Percentiles rank a stretch among this genome's conserved stretches.
Conservation (phyloP, 495 filamentous ascomycete genomes). For the Talaromyces trachyspermus region DNA sequence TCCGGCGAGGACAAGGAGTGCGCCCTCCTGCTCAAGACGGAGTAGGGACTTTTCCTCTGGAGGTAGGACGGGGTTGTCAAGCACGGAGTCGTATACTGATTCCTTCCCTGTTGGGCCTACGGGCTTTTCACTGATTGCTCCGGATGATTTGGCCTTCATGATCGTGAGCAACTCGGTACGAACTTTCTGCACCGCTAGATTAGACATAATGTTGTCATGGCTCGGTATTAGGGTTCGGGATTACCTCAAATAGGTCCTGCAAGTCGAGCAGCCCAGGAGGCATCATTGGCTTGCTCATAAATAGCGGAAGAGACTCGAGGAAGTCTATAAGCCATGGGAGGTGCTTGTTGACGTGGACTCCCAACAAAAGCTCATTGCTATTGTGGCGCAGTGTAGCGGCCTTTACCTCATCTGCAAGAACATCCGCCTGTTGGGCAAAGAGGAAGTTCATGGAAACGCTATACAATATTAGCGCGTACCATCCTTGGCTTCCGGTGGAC, state of each 20-base stretch:
- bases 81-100: constrained; percentile 26
- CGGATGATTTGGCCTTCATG: constrained; percentile 24
- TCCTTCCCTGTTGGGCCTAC: constrained; percentile 17
- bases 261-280: constrained; percentile 32
- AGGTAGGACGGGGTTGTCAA: constrained; percentile 26
- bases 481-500: constrained; percentile 7
- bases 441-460: constrained; percentile 33
- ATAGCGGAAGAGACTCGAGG: constrained; percentile 27
- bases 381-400: constrained; percentile 25
- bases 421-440: constrained; percentile 27
- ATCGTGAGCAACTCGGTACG: constrained; percentile 24
- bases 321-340: constrained; percentile 32
- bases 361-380: constrained; percentile 27
- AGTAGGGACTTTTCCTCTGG: constrained; percentile 24
- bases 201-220: constrained; percentile 1
- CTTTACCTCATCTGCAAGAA: constrained; percentile 25
- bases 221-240: constrained; percentile 2
- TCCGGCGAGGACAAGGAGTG: constrained; percentile 27
- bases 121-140: constrained; percentile 14
- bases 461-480: constrained; percentile 15
- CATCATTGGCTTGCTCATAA: constrained; percentile 31
- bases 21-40: constrained; percentile 31
- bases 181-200: constrained; percentile 23
- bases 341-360: constrained; percentile 33
- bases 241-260: constrained; percentile 29